Conservation (phyloP, 805 yeast genomes). For the Lipomyces japonicus region DNA sequence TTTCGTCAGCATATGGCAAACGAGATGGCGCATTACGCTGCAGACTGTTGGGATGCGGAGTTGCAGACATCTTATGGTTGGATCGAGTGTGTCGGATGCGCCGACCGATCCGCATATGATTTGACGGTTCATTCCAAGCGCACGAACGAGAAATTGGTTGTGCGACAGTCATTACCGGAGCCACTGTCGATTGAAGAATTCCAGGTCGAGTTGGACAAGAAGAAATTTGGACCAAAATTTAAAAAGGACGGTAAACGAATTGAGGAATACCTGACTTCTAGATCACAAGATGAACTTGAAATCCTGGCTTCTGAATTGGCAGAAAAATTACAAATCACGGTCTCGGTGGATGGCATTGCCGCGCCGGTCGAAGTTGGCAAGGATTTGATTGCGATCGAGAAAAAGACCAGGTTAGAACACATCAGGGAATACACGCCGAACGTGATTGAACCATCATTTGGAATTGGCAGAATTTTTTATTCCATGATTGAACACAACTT, state of each 20-base stretch:
- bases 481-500: slow-evolving; percentile 88
- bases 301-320: slow-evolving; percentile 66
- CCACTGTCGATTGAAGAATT: slow-evolving; percentile 78
- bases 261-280: slow-evolving; percentile 67
- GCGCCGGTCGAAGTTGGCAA: slow-evolving; percentile 67
- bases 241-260: slow-evolving; percentile 95
- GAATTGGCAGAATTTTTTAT: slow-evolving; percentile 96
- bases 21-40: slow-evolving; percentile 99
- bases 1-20: slow-evolving; percentile 98
- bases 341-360: slow-evolving; percentile 59
- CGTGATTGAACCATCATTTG: slow-evolving; percentile 98
- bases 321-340: slow-evolving; percentile 58
- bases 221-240: slow-evolving; percentile 96
- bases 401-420: slow-evolving; percentile 79
- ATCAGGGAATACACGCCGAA: slow-evolving; percentile 93
- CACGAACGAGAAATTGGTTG: slow-evolving; percentile 92
- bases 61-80: slow-evolving; percentile 94
- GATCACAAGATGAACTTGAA: slow-evolving; percentile 84
- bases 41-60: slow-evolving; percentile 99
- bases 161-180: slow-evolving; percentile 80
- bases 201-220: slow-evolving; percentile 86
- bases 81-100: slow-evolving; percentile 99
- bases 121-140: slow-evolving; percentile 90
- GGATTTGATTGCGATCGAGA: slow-evolving; percentile 68
- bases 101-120: slow-evolving; percentile 98